These are phyloP conservation scores for Diaporthe ilicicola DNA, from an alignment of 2,329 filamentous ascomycete genomes.

Conservation along the genomic window DNA sequence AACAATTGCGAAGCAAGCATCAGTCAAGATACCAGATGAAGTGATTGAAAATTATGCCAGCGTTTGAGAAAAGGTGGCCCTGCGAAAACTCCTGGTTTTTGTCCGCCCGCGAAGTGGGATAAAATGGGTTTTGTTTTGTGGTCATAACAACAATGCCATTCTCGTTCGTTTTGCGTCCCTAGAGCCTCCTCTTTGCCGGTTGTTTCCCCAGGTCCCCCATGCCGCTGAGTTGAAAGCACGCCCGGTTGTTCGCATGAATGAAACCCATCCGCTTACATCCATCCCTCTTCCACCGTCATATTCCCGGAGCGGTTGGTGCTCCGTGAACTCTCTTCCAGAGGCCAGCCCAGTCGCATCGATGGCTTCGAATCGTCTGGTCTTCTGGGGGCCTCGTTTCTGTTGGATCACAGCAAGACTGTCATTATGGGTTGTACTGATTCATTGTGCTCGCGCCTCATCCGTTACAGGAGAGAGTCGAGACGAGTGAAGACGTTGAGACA, in stretches of 20 bases:
- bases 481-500: conserved; percentile 97
- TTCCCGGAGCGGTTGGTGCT: background rate
- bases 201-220: conserved; percentile 1
- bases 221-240: conserved; percentile 17
- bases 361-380: background rate
- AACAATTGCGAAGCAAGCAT: background rate
- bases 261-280: background rate
- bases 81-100: conserved; percentile 19
- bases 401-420: conserved; percentile 15
- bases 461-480: conserved; percentile 91
- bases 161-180: conserved; percentile 23
- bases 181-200: background rate
- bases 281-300: background rate
- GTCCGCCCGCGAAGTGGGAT: conserved; percentile 1
- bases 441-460: conserved; percentile 4
- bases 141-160: conserved; percentile 29
- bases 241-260: conserved; percentile 14
- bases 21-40: background rate
- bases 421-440: conserved; percentile 26
- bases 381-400: background rate
- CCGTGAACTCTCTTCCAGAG: background rate
- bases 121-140: background rate
- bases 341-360: conserved; percentile 10
- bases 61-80: conserved; percentile 17
- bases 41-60: conserved; percentile 19